phyloP scores from a whole-genome alignment of 208 protist genomes.

The Trypanosoma avium region DNA sequence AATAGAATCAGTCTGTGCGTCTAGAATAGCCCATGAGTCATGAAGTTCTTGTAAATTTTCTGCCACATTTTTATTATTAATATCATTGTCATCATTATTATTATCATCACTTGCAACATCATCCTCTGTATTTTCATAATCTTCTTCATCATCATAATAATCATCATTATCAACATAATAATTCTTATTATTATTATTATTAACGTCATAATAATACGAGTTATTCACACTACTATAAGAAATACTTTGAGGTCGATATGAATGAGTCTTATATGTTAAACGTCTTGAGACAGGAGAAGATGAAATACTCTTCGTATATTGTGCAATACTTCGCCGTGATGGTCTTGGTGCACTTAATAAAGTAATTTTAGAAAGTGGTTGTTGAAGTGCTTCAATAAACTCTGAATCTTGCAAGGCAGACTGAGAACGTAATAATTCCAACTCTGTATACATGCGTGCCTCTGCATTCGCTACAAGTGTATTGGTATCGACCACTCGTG shows the following conservation, averaged over 20 bases:
- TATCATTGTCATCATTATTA: neutral
- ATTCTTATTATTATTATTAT: neutral
- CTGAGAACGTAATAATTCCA: conserved; percentile 59
- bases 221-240: neutral
- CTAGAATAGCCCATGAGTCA: conserved; percentile 59
- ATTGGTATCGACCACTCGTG: conserved; percentile 14
- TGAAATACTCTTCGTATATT: conserved; percentile 3
- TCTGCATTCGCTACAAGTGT: conserved; percentile 51
- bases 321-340: conserved; percentile 13
- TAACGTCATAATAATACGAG: neutral
- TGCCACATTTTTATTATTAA: neutral
- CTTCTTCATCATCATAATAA: neutral
- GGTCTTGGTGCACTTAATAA: conserved; percentile 29
- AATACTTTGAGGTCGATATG: neutral
- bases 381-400: conserved; percentile 30
- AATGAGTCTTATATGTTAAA: neutral
- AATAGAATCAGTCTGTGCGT: conserved; percentile 60
- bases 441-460: conserved; percentile 63
- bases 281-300: neutral
- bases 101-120: neutral
- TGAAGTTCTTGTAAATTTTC: conserved; percentile 20
- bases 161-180: neutral
- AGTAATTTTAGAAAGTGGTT: conserved; percentile 20
- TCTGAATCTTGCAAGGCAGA: conserved; percentile 23
- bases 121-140: neutral